A percentile compares a stretch with the other conserved stretches of the same genome.
phyloP scores from a whole-genome alignment of 495 filamentous ascomycete genomes.

The Xylaria grammica region DNA sequence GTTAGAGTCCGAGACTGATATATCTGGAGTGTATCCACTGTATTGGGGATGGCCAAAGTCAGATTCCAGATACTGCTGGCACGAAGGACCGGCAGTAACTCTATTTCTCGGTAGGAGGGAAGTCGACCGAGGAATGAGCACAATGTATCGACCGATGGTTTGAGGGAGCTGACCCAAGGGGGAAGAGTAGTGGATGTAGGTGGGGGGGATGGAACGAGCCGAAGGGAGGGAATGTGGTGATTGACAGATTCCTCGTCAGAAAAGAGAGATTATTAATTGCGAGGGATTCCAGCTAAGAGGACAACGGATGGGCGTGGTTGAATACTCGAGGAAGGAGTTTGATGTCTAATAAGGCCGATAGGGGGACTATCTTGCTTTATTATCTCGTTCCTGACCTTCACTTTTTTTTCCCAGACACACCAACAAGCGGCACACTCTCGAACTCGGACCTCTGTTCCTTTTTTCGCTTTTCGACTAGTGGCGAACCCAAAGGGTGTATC shows the following conservation, averaged over 20 bases:
- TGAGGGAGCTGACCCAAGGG: conserved; percentile 31
- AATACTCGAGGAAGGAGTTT: conserved; percentile 32
- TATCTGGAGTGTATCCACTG: conserved; percentile 34
- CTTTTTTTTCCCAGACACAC: conserved; percentile 27
- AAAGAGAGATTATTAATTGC: conserved; percentile 26
- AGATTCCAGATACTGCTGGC: conserved; percentile 41
- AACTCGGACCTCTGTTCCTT: conserved; percentile 33
- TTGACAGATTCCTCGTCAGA: conserved; percentile 36
- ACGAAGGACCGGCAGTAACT: conserved; percentile 38
- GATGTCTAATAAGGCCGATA: conserved; percentile 30
- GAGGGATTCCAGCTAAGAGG: conserved; percentile 38
- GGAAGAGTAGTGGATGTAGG: conserved; percentile 10
- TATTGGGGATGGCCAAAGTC: conserved; percentile 36
- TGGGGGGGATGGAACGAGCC: conserved; percentile 22
- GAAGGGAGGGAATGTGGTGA: conserved; percentile 35
- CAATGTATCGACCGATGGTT: conserved; percentile 50
- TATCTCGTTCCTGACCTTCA: conserved; percentile 28
- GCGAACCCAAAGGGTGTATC: conserved; percentile 36
- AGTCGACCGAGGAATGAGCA: conserved; percentile 51
- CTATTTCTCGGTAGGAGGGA: conserved; percentile 46
- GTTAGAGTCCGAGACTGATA: conserved; percentile 37
- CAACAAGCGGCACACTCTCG: conserved; percentile 34
- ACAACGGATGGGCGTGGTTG: conserved; percentile 29
- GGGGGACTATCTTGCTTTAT: conserved; percentile 25
- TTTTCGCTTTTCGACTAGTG: conserved; percentile 26